Percentiles rank a stretch among this genome's conserved stretches.
phyloP scores from a whole-genome alignment of 2,329 filamentous ascomycete species.

The Raffaelea arxii region DNA sequence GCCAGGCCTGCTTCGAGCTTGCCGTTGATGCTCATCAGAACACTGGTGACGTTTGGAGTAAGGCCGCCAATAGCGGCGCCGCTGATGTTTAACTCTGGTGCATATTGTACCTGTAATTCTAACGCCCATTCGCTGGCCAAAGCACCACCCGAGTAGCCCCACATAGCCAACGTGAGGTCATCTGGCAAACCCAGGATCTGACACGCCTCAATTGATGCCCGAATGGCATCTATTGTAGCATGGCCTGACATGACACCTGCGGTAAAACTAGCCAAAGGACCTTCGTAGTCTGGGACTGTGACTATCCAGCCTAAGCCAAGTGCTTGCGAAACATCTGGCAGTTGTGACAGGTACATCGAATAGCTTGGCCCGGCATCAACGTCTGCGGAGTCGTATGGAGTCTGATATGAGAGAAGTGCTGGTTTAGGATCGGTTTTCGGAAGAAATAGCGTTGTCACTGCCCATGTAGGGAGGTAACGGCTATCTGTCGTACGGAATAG shows the following conservation, averaged over 20 bases:
- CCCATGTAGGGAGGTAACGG: slow-evolving; percentile 23
- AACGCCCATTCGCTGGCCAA: slow-evolving; percentile 39
- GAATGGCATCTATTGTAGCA: slow-evolving; percentile 30
- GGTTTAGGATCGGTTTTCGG: slow-evolving; percentile 11
- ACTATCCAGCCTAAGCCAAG: slow-evolving; percentile 34
- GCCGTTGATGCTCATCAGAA: slow-evolving; percentile 23
- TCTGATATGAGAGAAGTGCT: slow-evolving; percentile 30
- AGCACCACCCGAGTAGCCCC: slow-evolving; percentile 45
- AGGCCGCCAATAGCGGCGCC: slow-evolving; percentile 37
- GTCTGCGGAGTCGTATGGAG: slow-evolving; percentile 27
- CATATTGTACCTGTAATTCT: slow-evolving; percentile 37
- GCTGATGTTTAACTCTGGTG: slow-evolving; percentile 33
- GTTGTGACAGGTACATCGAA: slow-evolving; percentile 13
- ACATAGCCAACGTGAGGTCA: slow-evolving; percentile 29
- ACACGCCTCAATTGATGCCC: slow-evolving; percentile 24
- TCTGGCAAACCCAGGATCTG: slow-evolving; percentile 18
- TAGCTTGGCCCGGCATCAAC: slow-evolving; percentile 29
- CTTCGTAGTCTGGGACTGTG: slow-evolving; percentile 34
- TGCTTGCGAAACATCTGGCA: slow-evolving; percentile 21
- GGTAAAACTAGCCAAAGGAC: slow-evolving; percentile 30
- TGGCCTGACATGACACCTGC: slow-evolving; percentile 31
- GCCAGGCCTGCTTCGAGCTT: slow-evolving; percentile 23
- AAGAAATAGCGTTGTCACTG: slow-evolving; percentile 27
- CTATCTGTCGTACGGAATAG: slow-evolving; percentile 27
- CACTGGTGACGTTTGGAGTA: slow-evolving; percentile 28